Conservation (phyloP, 257 asterid species). For the Handroanthus guayacan region DNA sequence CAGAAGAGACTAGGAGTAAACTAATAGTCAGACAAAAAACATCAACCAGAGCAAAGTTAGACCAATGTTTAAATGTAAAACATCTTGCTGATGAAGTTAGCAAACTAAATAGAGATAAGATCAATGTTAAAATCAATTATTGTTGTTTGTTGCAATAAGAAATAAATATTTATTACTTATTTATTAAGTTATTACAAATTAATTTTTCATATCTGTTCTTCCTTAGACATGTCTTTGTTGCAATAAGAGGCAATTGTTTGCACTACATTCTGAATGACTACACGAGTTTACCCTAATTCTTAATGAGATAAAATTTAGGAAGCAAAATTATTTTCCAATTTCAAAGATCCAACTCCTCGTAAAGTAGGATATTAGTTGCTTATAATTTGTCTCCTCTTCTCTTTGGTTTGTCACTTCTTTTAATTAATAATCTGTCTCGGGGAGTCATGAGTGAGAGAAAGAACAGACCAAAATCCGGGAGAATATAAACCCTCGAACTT, state of each 20-base stretch:
- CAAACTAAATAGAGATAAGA: background rate
- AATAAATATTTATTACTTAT: background rate
- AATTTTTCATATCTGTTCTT: background rate
- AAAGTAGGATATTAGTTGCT: background rate
- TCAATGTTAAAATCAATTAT: no score
- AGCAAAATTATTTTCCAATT: background rate
- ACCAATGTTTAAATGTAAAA: background rate
- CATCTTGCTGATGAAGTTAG: background rate
- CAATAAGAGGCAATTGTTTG: constrained; percentile 16
- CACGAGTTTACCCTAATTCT: constrained; percentile 17
- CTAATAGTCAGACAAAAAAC: background rate
- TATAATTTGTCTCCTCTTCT: background rate
- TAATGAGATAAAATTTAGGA: constrained; percentile 1
- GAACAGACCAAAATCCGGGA: constrained; percentile 87
- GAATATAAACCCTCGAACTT: constrained; percentile 95
- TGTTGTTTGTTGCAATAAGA: background rate
- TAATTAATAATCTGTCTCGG: background rate
- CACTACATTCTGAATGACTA: constrained; percentile 9
- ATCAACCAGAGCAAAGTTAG: background rate
- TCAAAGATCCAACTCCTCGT: constrained; percentile 13
- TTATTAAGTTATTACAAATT: background rate
- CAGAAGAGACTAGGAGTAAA: background rate
- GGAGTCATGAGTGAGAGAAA: constrained; percentile 28
- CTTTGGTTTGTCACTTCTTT: background rate
- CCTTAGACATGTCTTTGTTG: background rate